These are phyloP conservation scores for Rubroboletus pulcherrimus DNA, from an alignment of 768 basidiomycete genomes.

Conservation along the genomic window DNA sequence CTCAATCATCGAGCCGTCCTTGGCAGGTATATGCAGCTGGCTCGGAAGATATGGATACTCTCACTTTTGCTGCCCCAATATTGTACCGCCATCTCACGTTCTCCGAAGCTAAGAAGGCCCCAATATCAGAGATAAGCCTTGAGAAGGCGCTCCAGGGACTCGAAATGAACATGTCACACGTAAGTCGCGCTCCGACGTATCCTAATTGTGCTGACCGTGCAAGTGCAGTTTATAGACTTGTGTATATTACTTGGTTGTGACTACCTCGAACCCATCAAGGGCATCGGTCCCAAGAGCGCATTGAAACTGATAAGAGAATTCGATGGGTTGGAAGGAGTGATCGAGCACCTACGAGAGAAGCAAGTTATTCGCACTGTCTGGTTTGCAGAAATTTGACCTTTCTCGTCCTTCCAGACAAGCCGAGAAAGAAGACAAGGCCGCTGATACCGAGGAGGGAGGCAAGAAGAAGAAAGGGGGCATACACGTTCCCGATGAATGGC, in stretches of 20 bases:
- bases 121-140: slow-evolving; percentile 90
- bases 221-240: slow-evolving; percentile 82
- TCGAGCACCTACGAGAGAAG: slow-evolving; percentile 80
- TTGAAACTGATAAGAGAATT: slow-evolving; percentile 88
- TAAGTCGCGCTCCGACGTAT: slow-evolving; percentile 24
- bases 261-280: slow-evolving; percentile 98
- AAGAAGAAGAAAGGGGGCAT: slow-evolving; percentile 67
- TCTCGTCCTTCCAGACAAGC: slow-evolving; percentile 23
- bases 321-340: slow-evolving; percentile 63
- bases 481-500: slow-evolving; percentile 90
- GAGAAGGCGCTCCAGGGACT: slow-evolving; percentile 82
- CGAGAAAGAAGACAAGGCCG: slow-evolving; percentile 43
- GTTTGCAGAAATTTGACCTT: neutral
- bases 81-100: slow-evolving; percentile 95
- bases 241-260: slow-evolving; percentile 97
- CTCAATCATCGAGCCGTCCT: neutral
- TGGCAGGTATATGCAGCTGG: slow-evolving; percentile 91
- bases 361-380: slow-evolving; percentile 27
- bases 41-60: slow-evolving; percentile 99
- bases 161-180: slow-evolving; percentile 89
- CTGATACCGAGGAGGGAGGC: slow-evolving; percentile 37
- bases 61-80: slow-evolving; percentile 91
- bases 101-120: slow-evolving; percentile 95
- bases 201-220: neutral
- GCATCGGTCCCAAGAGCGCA: slow-evolving; percentile 93